Evolutionary conservation across 2,329 filamentous ascomycete genomes (phyloP), one percentile per base, ranked within the genome.

Genomic region (Stromatinia cepivora): DNA sequence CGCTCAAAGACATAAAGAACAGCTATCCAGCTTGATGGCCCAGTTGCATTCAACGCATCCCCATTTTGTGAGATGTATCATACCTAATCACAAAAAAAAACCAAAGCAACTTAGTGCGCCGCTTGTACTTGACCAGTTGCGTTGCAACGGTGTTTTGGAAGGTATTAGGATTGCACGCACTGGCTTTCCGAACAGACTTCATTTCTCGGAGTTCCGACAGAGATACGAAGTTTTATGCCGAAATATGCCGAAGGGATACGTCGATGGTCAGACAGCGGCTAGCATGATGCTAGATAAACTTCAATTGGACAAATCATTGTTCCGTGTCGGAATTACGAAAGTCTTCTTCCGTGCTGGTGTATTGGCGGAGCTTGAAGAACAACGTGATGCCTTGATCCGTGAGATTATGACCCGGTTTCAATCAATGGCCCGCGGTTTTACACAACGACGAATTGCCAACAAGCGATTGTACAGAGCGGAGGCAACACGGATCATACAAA

Each of bases 71-170:
- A 92, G 95, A 59, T 99, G 95, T 78, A 99, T 99, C 72, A 85
- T 99, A 70, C 96, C 95, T 4, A 99, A 99, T 78, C 95, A 99
- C 83, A 97, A 97, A 81, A 99, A 99, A 81, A 87, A 90, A 34
- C 93, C 95, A 0, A 99, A 99, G 80, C 91, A 94, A 78, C 93
- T 98, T 80, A 92, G 91, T 77, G 92, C 92, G 4, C 88, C 93
- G 3, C 87, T 99, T n/a, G 96, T 99, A 1, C 85, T 99, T 8
- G 95, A 99, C 77, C 96, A 99, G 79, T 83, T 99, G n/a, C 89
- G 95, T 66, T 99, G 95, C 81, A 99, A 99, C 79, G 95, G 95
- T 91, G 95, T 99, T 3, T 85, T 99, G n/a, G 95, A 99, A 81
- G 95, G 95, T 72, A 99, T 99, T 77, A 88, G 95, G 71, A 99